Conservation (phyloP, 192 early-diverging fungal species). For the Backusella liffmaniae region DNA sequence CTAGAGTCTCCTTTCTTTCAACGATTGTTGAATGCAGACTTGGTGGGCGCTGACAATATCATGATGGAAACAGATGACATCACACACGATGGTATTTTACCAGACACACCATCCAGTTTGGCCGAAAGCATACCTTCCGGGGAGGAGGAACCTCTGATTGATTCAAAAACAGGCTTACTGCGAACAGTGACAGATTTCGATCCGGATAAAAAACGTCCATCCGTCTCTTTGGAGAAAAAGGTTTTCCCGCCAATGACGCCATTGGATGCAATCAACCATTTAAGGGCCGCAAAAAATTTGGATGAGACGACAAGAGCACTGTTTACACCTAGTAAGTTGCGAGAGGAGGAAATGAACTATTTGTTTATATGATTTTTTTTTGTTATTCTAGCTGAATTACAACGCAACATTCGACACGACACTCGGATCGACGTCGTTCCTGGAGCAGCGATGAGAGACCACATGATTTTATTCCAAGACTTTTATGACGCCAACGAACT, state of each 20-base stretch:
- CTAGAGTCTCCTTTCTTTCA: conserved; percentile 27
- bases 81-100: neutral
- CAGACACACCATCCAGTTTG: neutral
- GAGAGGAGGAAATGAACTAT: neutral
- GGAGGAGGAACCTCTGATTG: neutral
- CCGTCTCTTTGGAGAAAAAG: neutral
- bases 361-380: neutral
- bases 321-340: conserved; percentile 23
- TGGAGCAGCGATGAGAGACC: conserved; percentile 33
- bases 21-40: conserved; percentile 14
- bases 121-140: neutral
- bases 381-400: conserved; percentile 30
- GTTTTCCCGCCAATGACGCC: conserved; percentile 31
- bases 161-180: conserved; percentile 11
- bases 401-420: conserved; percentile 31
- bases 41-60: neutral
- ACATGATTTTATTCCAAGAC: conserved; percentile 33
- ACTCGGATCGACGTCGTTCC: conserved; percentile 30
- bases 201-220: neutral
- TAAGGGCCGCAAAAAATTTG: conserved; percentile 14
- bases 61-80: neutral
- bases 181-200: neutral
- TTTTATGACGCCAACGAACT: conserved; percentile 33
- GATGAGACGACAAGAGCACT: conserved; percentile 7
- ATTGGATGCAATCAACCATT: conserved; percentile 17